Evolutionary conservation across 2,329 filamentous ascomycete genomes (phyloP).

Genomic region (Lasiodiplodia hormozganensis): DNA sequence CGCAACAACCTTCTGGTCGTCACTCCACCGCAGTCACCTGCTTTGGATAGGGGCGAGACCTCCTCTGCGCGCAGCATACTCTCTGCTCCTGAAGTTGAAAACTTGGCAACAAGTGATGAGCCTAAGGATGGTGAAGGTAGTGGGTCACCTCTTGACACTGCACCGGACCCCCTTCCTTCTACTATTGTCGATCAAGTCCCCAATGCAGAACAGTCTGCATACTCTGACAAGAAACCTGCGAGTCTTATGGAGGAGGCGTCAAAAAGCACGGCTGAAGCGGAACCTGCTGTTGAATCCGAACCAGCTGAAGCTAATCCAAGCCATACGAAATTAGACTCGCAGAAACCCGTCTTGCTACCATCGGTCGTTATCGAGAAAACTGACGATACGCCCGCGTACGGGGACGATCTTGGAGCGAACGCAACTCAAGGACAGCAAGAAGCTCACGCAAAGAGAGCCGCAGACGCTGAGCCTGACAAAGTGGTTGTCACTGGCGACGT

Average conservation of each 20-base stretch:
- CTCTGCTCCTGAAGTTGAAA: conserved; percentile 19
- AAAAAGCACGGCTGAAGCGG: conserved; percentile 37
- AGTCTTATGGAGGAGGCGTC: conserved; percentile 31
- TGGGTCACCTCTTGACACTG: conserved; percentile 29
- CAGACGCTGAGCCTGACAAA: conserved; percentile 46
- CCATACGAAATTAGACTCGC: not conserved
- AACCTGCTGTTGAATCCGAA: conserved; percentile 33
- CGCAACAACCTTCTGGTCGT: conserved; percentile 60
- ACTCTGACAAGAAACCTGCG: conserved; percentile 32
- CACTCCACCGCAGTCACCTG: conserved; percentile 28
- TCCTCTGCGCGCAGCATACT: not conserved
- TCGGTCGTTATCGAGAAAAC: conserved; percentile 45
- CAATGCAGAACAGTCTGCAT: conserved; percentile 35
- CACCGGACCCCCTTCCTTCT: conserved; percentile 34
- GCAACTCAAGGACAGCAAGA: conserved; percentile 44
- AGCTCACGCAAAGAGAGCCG: conserved; percentile 41
- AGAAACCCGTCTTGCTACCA: conserved; percentile 33
- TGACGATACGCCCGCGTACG: conserved; percentile 42
- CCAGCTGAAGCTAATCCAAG: conserved; percentile 12
- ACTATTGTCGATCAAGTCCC: conserved; percentile 37
- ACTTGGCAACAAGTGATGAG: not conserved
- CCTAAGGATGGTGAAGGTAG: not conserved
- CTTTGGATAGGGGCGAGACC: not conserved
- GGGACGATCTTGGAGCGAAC: conserved; percentile 45
- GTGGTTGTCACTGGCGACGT: conserved; percentile 34